phyloP scores from a whole-genome alignment of 805 yeast species.

The Starmerella etchellsii region DNA sequence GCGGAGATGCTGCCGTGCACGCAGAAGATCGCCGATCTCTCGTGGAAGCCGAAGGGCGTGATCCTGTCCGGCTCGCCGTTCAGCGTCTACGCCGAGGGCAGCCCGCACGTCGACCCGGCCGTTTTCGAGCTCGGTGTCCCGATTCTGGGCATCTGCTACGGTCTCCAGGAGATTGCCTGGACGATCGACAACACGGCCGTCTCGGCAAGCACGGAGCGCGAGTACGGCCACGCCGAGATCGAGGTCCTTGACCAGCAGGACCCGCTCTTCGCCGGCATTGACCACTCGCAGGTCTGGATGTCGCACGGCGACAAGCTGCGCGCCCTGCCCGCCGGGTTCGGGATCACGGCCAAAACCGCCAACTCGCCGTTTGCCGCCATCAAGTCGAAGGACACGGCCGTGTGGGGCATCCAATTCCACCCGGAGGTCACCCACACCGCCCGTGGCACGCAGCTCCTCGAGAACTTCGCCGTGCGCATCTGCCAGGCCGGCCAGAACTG shows the following conservation, averaged over 20 bases:
- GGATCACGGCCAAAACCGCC: constrained; percentile 76
- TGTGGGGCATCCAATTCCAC: constrained; percentile 96
- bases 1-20: constrained; percentile 99
- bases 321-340: constrained; percentile 79
- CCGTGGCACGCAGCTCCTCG: constrained; percentile 74
- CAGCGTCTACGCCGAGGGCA: constrained; percentile 88
- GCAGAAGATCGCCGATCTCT: constrained; percentile 81
- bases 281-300: constrained; percentile 98
- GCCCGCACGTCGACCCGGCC: constrained; percentile 95
- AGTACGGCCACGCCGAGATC: constrained; percentile 91
- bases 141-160: constrained; percentile 94
- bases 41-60: constrained; percentile 93
- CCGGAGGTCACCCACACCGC: constrained; percentile 97
- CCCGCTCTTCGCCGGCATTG: constrained; percentile 74
- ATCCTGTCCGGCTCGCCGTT: constrained; percentile 95
- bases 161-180: constrained; percentile 99
- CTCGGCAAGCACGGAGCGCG: constrained; percentile 92
- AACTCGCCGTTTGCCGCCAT: constrained; percentile 96
- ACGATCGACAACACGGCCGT: constrained; percentile 68
- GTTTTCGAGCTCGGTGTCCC: constrained; percentile 87
- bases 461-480: constrained; percentile 84
- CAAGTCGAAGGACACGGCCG: constrained; percentile 55
- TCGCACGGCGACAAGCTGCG: constrained; percentile 95
- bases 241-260: constrained; percentile 54
- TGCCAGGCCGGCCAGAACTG: constrained; percentile 83